Evolutionary conservation across 2,329 filamentous ascomycete species (phyloP).

Genomic region (Karstenula rhodostoma): DNA sequence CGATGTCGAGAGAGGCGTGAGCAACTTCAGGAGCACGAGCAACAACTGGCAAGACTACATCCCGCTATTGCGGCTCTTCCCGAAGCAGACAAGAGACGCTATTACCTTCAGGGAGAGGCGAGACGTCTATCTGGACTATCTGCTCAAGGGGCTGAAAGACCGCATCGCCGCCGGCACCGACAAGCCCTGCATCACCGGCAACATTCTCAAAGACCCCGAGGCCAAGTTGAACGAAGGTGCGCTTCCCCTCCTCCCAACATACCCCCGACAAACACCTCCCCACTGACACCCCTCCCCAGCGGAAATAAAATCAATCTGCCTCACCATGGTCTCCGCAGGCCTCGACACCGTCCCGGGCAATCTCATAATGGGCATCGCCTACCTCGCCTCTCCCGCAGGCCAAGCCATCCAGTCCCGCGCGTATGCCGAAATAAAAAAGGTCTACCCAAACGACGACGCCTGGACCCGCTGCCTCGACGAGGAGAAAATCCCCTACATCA

Average conservation of each 20-base stretch:
- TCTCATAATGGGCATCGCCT: slow-evolving; percentile 80
- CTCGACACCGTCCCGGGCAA: slow-evolving; percentile 84
- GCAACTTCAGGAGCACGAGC: slow-evolving; percentile 78
- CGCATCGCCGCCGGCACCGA: slow-evolving; percentile 69
- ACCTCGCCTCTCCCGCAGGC: slow-evolving; percentile 72
- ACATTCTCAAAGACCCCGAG: slow-evolving; percentile 74
- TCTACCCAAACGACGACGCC: slow-evolving; percentile 77
- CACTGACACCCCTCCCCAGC: slow-evolving; percentile 57
- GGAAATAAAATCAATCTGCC: slow-evolving; percentile 80
- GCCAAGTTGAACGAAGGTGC: slow-evolving; percentile 72
- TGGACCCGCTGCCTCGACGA: slow-evolving; percentile 77
- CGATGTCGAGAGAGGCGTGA: slow-evolving; percentile 77
- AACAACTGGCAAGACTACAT: slow-evolving; percentile 89
- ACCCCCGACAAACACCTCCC: not conserved
- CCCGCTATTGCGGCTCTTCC: slow-evolving; percentile 73
- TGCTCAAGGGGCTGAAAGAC: slow-evolving; percentile 68
- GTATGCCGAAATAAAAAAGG: slow-evolving; percentile 72
- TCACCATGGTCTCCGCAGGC: slow-evolving; percentile 83
- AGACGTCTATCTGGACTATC: slow-evolving; percentile 69
- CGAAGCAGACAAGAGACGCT: slow-evolving; percentile 69
- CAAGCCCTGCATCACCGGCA: slow-evolving; percentile 73
- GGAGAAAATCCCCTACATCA: slow-evolving; percentile 79
- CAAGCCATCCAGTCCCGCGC: slow-evolving; percentile 75
- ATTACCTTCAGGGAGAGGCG: slow-evolving; percentile 72
- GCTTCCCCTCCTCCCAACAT: slow-evolving; percentile 20